A percentile compares a stretch with the other conserved stretches of the same genome.
Conservation (phyloP, 23 red algal species). For the Gracilaria gracilis region DNA sequence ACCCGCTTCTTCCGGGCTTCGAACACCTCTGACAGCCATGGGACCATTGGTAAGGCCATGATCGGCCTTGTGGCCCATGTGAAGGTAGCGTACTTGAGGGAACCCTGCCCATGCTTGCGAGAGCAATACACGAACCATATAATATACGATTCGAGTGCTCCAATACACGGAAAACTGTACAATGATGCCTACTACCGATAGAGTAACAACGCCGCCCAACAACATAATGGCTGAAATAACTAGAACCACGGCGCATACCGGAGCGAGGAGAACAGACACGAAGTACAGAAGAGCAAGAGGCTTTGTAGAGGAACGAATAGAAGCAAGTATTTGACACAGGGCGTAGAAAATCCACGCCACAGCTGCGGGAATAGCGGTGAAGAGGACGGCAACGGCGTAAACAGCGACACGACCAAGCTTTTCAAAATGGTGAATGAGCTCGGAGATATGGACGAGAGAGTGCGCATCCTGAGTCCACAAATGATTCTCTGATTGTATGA, state of each 20-base stretch:
- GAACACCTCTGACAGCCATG: background rate
- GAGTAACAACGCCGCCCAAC: slow-evolving; percentile 36
- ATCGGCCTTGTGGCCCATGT: background rate
- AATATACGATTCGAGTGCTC: slow-evolving; percentile 53
- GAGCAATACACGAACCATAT: slow-evolving; percentile 42
- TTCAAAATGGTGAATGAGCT: slow-evolving; percentile 43
- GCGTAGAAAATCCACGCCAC: slow-evolving; percentile 43
- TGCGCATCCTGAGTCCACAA: slow-evolving; percentile 49
- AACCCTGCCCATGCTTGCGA: slow-evolving; percentile 47
- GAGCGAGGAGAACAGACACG: slow-evolving; percentile 32
- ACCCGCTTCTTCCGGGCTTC: slow-evolving; percentile 44
- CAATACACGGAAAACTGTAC: slow-evolving; percentile 65
- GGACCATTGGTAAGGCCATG: background rate
- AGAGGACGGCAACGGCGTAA: slow-evolving; percentile 25
- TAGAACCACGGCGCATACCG: slow-evolving; percentile 22
- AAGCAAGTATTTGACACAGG: slow-evolving; percentile 14
- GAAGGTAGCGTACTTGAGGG: background rate
- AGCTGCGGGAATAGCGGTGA: slow-evolving; percentile 21
- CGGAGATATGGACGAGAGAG: slow-evolving; percentile 17
- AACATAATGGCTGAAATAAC: slow-evolving; percentile 15
- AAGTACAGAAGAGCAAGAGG: slow-evolving; percentile 20
- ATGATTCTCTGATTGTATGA: slow-evolving; percentile 8
- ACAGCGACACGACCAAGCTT: slow-evolving; percentile 59
- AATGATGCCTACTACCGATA: slow-evolving; percentile 34
- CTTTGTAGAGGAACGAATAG: background rate